Evolutionary conservation across 225 moss, liverwort and hornwort genomes (phyloP), one percentile per base, ranked within the genome.

Genomic region (Bryoerythrophyllum caledonicum): DNA sequence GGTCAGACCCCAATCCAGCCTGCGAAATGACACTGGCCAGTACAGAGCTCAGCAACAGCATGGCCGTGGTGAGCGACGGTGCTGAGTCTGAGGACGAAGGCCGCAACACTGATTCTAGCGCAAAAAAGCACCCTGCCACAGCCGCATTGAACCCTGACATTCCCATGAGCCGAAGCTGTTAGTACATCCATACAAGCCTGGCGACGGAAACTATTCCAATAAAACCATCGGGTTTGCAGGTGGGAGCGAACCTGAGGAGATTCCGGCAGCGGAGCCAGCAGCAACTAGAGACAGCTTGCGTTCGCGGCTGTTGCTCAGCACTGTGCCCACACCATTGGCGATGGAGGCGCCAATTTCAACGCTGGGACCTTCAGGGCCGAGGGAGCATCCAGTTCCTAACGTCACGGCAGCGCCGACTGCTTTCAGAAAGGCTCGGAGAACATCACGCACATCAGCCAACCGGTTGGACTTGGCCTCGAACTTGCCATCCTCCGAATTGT

Each of bases 341-440:
- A 99, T 95, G 32, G 99, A 92, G 63, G 95, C 99, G 46, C 95
- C 99, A 64, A 99, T 95, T 86, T 99, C 99, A 63, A 99, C 99
- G 77, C 99, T 99, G 46, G 95, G 99, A 14, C 99, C 99, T 87
- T 99, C 95, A 6, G 99, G 99, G 78, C 95, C 95, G 20, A 99
- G 95, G 21, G 99, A 91, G 75, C 86, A 92, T 52, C 95, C 95
- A 35, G 99, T 99, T 70, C 93, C 99, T 21, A 99, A 83, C 52
- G 93, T 95, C 60, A 95, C 76, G 8, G 86, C 93, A 77, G 99
- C 99, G 60, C 91, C 88, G 25, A 87, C 80, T 64, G 93, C 90
- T 76, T 95, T 99, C 67, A 99, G 72, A 67, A 91, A 27, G 68
- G 88, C 90, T 79, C 89, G 77, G 20, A 85, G 71, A 57, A 93